phyloP scores from a whole-genome alignment of 2,329 filamentous ascomycete genomes.

The Monosporascus ibericus region DNA sequence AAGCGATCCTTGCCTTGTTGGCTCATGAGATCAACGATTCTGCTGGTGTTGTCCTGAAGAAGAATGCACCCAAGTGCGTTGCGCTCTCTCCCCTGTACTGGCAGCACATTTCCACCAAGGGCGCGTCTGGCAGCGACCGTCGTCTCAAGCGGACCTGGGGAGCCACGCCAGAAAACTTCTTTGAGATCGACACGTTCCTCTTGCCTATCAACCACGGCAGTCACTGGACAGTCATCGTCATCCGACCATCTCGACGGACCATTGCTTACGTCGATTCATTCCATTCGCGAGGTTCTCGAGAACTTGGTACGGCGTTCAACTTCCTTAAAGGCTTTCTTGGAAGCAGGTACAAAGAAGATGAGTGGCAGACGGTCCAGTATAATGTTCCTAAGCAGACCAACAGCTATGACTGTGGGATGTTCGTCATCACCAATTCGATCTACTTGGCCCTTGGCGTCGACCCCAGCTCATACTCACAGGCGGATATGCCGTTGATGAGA shows the following conservation, averaged over 20 bases:
- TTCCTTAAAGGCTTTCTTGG: conserved; percentile 55
- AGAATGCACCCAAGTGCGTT: conserved; percentile 51
- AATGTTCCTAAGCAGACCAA: conserved; percentile 56
- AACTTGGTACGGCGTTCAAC: conserved; percentile 36
- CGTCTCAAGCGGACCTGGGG: conserved; percentile 51
- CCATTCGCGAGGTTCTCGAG: conserved; percentile 32
- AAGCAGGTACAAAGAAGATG: conserved; percentile 44
- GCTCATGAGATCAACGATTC: conserved; percentile 52
- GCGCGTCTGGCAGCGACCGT: conserved; percentile 39
- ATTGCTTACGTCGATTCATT: conserved; percentile 69
- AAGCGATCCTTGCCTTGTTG: conserved; percentile 57
- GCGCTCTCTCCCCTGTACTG: conserved; percentile 64
- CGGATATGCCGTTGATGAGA: conserved; percentile 54
- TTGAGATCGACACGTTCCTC: conserved; percentile 61
- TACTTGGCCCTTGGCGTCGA: conserved; percentile 51
- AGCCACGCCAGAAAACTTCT: conserved; percentile 53
- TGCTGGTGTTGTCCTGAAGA: conserved; percentile 43
- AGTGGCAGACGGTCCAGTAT: conserved; percentile 54
- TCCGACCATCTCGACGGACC: conserved; percentile 53
- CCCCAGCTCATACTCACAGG: conserved; percentile 42
- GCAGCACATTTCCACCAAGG: conserved; percentile 36
- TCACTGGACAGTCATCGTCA: conserved; percentile 69
- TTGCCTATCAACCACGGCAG: conserved; percentile 58
- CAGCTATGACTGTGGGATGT: conserved; percentile 70
- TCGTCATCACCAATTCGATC: conserved; percentile 67